phyloP scores from a whole-genome alignment of 805 yeast genomes.

The Brettanomyces naardenensis region DNA sequence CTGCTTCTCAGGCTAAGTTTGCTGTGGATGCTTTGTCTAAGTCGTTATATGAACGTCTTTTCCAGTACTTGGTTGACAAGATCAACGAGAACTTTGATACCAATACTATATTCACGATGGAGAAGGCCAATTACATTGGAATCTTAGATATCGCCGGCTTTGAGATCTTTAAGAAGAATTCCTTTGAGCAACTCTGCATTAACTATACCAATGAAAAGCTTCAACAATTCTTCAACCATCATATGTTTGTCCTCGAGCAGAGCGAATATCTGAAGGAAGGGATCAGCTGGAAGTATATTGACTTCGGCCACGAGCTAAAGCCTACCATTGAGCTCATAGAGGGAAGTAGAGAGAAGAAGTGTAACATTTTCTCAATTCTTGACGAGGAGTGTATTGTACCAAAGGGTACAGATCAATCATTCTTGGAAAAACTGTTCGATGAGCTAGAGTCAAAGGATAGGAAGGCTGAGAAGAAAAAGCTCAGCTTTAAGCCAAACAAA shows the following conservation, averaged over 20 bases:
- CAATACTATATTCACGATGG: conserved; percentile 9
- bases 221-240: conserved; percentile 57
- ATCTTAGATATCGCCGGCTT: conserved; percentile 57
- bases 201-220: conserved; percentile 54
- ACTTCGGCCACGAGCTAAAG: conserved; percentile 90
- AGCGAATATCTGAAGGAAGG: conserved; percentile 52
- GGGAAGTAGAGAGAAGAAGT: conserved; percentile 33
- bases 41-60: conserved; percentile 75
- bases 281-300: conserved; percentile 68
- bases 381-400: conserved; percentile 97
- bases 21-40: conserved; percentile 85
- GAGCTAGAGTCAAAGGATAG: conserved; percentile 46
- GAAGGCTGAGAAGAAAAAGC: conserved; percentile 15
- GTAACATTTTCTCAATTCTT: conserved; percentile 78
- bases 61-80: conserved; percentile 65
- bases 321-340: conserved; percentile 93
- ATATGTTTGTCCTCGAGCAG: conserved; percentile 52
- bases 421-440: conserved; percentile 67
- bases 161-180: conserved; percentile 49
- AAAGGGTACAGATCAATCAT: conserved; percentile 74
- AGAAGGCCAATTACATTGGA: conserved; percentile 39
- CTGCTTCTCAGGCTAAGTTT: conserved; percentile 70
- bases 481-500: conserved; percentile 64
- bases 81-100: conserved; percentile 58
- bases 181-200: conserved; percentile 54